Conservation (phyloP, 2,329 filamentous ascomycete species). For the Ascochyta koolunga region DNA sequence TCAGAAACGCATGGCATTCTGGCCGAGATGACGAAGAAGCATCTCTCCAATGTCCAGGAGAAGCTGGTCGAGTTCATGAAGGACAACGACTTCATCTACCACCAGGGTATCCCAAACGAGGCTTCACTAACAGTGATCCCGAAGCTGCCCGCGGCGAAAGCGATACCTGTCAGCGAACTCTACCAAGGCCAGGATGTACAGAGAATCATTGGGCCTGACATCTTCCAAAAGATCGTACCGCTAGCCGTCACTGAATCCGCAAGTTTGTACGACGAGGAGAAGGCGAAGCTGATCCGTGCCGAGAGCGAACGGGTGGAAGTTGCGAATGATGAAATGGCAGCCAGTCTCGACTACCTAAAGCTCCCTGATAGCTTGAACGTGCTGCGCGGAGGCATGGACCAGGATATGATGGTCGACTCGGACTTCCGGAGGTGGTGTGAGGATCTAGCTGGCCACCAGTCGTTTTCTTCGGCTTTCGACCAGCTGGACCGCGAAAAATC, state of each 20-base stretch:
- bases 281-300: conserved; percentile 90
- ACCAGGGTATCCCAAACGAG: conserved; percentile 87
- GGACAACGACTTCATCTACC: conserved; percentile 98
- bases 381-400: conserved; percentile 89
- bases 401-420: conserved; percentile 84
- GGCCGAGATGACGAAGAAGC: conserved; percentile 82
- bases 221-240: conserved; percentile 96
- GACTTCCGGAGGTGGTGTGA: conserved; percentile 95
- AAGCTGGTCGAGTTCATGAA: conserved; percentile 78
- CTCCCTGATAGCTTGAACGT: conserved; percentile 88
- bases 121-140: conserved; percentile 80
- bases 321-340: conserved; percentile 94
- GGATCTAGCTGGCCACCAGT: conserved; percentile 84
- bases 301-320: conserved; percentile 93
- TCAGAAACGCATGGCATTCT: conserved; percentile 78
- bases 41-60: conserved; percentile 79
- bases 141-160: conserved; percentile 93
- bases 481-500: conserved; percentile 78
- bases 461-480: conserved; percentile 80
- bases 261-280: conserved; percentile 97
- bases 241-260: conserved; percentile 96
- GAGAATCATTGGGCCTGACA: conserved; percentile 92
- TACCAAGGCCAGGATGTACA: conserved; percentile 98
- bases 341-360: conserved; percentile 91
- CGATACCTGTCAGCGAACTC: conserved; percentile 93